Base-by-base conservation (phyloP, 768 basidiomycete species). In the Crassisporium funariophilum region DNA sequence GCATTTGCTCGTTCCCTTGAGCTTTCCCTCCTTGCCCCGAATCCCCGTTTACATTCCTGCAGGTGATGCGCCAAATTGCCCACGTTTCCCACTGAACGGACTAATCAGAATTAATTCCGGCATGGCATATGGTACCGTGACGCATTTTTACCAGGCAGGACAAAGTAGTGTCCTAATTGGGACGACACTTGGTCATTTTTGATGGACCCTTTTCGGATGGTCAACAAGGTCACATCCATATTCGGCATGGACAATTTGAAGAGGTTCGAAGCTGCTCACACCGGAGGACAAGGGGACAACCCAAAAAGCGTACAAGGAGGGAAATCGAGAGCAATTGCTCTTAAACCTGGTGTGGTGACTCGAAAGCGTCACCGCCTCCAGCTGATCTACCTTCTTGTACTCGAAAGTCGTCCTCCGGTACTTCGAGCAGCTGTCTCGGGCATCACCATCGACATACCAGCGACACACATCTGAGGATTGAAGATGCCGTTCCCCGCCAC, bases 201-300 rank as follows among this genome's bases (percentile, higher is more conserved):
- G 53, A 46, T 47, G 60, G 54, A 31, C 50, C 13, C n/a, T 9
- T 39, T 47, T 40, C 27, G 19, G 44, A 34, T n/a, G n/a, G 37
- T 38, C 41, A n/a, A 57, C 56, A 60, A 55, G 54, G 45, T 37
- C 46, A 50, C 27, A 38, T 37, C 55, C 49, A 27, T 21, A 46
- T 55, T 36, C n/a, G 52, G 48, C 38, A 48, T 21, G 50, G 29
- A 10, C 16, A 10, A 60, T 51, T 35, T 34, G 46, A 47, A 24
- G 39, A 29, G 41, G n/a, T 53, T 20, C 25, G 50, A 44, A 44
- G 16, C 21, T 33, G 17, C 45, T 45, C 34, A 52, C 54, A 56
- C 15, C 56, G 58, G 43, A 56, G 60, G 37, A 74, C 67, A 75
- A 77, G 66, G 78, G 74, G 60, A 77, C 61, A 41, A 41, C 72